Evolutionary conservation across 1,284 basidiomycete genomes (phyloP).

Genomic region (Leucoagaricus sp.): DNA sequence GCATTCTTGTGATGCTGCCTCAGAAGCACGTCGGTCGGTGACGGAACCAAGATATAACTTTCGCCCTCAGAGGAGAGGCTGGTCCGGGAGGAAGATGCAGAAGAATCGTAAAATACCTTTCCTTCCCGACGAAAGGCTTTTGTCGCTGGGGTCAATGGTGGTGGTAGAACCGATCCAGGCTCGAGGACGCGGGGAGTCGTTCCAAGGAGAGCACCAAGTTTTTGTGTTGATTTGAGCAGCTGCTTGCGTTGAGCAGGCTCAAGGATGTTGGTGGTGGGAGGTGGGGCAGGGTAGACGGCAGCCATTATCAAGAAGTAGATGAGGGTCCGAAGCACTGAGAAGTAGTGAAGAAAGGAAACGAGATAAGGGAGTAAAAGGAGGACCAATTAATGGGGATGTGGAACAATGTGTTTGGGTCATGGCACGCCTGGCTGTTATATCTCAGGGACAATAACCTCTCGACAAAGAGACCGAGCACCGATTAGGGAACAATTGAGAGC

Average conservation of each 20-base stretch:
- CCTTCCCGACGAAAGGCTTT: constrained; percentile 26
- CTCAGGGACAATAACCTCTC: not conserved
- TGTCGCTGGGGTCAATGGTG: constrained; percentile 18
- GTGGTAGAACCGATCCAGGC: constrained; percentile 10
- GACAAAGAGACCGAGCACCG: not conserved
- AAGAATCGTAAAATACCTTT: constrained; percentile 32
- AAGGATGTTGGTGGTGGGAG: constrained; percentile 51
- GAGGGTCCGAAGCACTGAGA: constrained; percentile 8
- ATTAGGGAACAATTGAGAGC: constrained; percentile 8
- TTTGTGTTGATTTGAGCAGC: constrained; percentile 59
- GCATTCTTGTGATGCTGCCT: constrained; percentile 1
- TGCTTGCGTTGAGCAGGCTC: constrained; percentile 49
- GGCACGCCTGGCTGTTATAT: not conserved
- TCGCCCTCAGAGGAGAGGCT: constrained; percentile 18
- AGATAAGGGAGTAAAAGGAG: not conserved
- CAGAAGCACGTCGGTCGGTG: not conserved
- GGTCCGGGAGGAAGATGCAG: constrained; percentile 24
- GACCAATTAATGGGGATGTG: not conserved
- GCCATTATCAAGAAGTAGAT: not conserved
- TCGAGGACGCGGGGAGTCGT: constrained; percentile 55
- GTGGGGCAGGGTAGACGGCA: constrained; percentile 20
- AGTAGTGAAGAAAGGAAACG: not conserved
- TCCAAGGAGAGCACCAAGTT: constrained; percentile 58
- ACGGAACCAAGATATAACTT: constrained; percentile 25
- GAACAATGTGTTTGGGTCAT: not conserved